A percentile compares a stretch with the other conserved stretches of the same genome.
These are phyloP conservation scores for Colletotrichum agaves DNA, from an alignment of 2,329 filamentous ascomycete genomes.

Conservation along the genomic window DNA sequence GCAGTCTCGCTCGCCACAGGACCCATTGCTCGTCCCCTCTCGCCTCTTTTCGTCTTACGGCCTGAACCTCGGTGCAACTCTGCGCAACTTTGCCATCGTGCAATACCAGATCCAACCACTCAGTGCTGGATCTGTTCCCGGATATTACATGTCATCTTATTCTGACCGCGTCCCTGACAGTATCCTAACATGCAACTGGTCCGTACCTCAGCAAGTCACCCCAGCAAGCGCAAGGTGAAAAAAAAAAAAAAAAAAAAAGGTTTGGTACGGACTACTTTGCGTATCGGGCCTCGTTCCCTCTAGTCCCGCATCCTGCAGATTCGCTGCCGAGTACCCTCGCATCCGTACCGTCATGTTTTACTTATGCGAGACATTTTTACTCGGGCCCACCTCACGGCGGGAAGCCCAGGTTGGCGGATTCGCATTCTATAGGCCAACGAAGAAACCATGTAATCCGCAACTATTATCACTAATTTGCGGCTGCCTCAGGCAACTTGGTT, in stretches of 20 bases:
- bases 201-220: conserved; percentile 30
- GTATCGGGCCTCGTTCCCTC: conserved; percentile 1
- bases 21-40: conserved; percentile 8
- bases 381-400: conserved; percentile 8
- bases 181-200: conserved; percentile 9
- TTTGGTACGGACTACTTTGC: conserved; percentile 15
- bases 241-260: background rate
- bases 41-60: conserved; percentile 33
- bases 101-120: conserved; percentile 2
- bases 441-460: background rate
- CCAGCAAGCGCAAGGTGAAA: conserved; percentile 9
- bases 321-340: conserved; percentile 3
- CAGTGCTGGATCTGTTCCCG: background rate
- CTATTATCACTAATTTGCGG: background rate
- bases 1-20: conserved; percentile 18
- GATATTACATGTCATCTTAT: background rate
- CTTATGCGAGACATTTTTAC: conserved; percentile 23
- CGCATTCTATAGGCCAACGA: background rate
- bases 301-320: conserved; percentile 29
- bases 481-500: too few relatives aligned
- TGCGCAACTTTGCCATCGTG: background rate
- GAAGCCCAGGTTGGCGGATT: conserved; percentile 8
- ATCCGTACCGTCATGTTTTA: conserved; percentile 14
- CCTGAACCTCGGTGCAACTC: conserved; percentile 22
- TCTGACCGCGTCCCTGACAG: background rate